phyloP scores from a whole-genome alignment of 2,329 filamentous ascomycete genomes.

The Ambrosiella xylebori region DNA sequence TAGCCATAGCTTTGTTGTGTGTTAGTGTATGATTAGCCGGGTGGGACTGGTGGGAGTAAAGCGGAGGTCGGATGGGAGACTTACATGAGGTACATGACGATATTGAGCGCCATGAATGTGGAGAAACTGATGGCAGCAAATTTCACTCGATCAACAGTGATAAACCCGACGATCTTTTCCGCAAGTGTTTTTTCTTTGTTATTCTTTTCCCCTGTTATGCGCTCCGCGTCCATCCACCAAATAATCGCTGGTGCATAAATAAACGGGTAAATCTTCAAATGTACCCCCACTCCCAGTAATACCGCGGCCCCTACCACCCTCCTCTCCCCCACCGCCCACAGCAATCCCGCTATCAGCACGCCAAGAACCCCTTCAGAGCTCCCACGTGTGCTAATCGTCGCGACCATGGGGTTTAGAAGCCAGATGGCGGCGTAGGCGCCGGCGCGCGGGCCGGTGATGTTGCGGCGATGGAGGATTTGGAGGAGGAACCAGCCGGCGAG shows the following conservation, averaged over 20 bases:
- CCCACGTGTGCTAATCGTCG: constrained; percentile 84
- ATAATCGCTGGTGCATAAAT: constrained; percentile 73
- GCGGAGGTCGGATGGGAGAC: constrained; percentile 17
- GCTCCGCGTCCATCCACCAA: constrained; percentile 57
- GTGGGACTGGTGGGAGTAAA: background rate
- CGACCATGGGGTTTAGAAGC: constrained; percentile 96
- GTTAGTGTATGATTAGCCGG: constrained; percentile 9
- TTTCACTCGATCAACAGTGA: constrained; percentile 36
- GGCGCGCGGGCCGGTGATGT: constrained; percentile 35
- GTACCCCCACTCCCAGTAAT: constrained; percentile 67
- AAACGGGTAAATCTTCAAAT: constrained; percentile 98
- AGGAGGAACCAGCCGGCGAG: constrained; percentile 42
- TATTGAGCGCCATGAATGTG: constrained; percentile 59
- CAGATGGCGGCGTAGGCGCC: constrained; percentile 71
- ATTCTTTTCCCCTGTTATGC: constrained; percentile 18
- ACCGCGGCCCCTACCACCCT: constrained; percentile 49
- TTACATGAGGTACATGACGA: constrained; percentile 59
- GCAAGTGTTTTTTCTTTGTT: constrained; percentile 14
- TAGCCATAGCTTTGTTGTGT: constrained; percentile 44
- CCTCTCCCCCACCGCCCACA: constrained; percentile 62
- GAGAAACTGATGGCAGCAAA: constrained; percentile 47
- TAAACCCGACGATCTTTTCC: constrained; percentile 22
- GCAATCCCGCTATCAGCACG: constrained; percentile 61
- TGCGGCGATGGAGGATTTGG: constrained; percentile 24
- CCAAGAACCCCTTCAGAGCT: constrained; percentile 84